These are phyloP conservation scores for Allium cepa DNA, from an alignment of 106 monocot genomes.

Conservation along the genomic window DNA sequence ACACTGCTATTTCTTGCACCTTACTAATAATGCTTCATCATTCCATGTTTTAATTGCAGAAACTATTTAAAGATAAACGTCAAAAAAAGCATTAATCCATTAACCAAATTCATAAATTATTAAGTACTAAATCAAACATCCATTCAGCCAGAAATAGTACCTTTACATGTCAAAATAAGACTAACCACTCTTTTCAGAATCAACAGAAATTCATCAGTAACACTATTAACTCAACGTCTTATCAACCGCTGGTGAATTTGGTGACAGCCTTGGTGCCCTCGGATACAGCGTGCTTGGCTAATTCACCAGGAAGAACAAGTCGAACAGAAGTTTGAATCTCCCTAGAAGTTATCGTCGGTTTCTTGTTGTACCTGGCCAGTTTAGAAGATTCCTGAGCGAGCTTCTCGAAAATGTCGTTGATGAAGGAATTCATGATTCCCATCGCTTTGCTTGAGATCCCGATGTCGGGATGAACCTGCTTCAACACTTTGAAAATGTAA, in stretches of 20 bases:
- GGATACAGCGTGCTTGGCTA: constrained; percentile 62
- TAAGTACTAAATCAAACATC: no score
- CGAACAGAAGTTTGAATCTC: constrained; percentile 81
- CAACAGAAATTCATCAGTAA: no score
- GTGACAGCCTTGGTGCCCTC: constrained; percentile 46
- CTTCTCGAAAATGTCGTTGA: constrained; percentile 99
- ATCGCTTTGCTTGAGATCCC: constrained; percentile 89
- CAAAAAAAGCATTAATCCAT: no score
- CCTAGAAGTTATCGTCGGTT: constrained; percentile 68
- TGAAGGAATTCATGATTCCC: constrained; percentile 98
- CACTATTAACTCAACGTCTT: no score
- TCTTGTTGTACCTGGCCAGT: constrained; percentile 73
- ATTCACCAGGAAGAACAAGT: constrained; percentile 71
- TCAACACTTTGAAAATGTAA: constrained; percentile 36
- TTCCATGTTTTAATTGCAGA: no score
- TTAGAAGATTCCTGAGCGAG: constrained; percentile 65
- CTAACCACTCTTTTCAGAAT: no score
- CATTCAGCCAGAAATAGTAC: no score
- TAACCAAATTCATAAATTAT: no score
- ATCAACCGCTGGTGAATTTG: constrained; percentile 30
- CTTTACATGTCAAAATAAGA: no score
- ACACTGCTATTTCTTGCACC: no score
- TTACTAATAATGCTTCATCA: no score
- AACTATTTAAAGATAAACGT: no score
- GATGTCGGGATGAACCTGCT: constrained; percentile 39